Conservation (phyloP, 176 grass and related monocot species). For the Raddia distichophylla region DNA sequence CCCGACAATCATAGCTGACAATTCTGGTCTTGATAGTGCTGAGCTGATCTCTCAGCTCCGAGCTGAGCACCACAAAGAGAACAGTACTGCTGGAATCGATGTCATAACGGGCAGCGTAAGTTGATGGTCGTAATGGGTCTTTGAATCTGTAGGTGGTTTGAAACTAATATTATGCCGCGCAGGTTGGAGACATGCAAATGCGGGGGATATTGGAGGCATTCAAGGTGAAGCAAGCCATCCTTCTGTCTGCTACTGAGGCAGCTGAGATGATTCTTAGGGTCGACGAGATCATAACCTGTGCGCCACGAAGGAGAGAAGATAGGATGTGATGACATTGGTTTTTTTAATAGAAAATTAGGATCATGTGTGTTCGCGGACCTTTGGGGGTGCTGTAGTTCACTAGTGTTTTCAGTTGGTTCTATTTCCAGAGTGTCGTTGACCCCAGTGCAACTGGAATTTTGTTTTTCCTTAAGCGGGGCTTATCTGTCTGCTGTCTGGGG, state of each 20-base stretch:
- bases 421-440: not conserved
- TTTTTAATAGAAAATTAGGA: not conserved
- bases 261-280: conserved; percentile 61
- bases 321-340: conserved; percentile 35
- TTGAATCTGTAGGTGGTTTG: not conserved
- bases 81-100: conserved; percentile 70
- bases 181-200: conserved; percentile 60
- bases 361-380: not conserved
- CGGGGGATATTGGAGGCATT: conserved; percentile 53
- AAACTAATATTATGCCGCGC: not conserved
- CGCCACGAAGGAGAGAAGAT: conserved; percentile 48
- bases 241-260: conserved; percentile 40
- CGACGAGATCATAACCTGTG: conserved; percentile 52
- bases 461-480: conserved; percentile 2
- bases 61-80: conserved; percentile 93
- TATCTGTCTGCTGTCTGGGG: not conserved
- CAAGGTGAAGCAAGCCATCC: conserved; percentile 60
- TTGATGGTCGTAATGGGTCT: not conserved
- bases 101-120: conserved; percentile 79
- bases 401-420: not conserved
- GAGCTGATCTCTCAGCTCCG: conserved; percentile 96
- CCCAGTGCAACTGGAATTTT: not conserved
- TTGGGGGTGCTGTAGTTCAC: not conserved
- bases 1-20: conserved; percentile 84
- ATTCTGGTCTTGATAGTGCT: conserved; percentile 84